These are phyloP conservation scores for Starmera amethionina DNA, from an alignment of 805 yeast species.

Conservation along the genomic window DNA sequence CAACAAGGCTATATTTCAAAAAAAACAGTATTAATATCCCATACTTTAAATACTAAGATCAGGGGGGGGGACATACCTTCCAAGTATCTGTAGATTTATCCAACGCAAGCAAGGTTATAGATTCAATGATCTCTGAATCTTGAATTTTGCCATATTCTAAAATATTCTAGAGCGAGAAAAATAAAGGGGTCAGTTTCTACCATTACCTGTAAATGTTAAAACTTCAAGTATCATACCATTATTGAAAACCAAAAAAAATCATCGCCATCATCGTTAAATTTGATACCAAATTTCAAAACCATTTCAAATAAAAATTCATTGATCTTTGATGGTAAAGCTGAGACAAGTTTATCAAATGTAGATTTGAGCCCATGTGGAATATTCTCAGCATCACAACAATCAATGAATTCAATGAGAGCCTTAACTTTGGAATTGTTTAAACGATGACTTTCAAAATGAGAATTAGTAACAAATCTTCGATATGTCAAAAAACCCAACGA, in stretches of 20 bases:
- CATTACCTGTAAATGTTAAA: too few species aligned
- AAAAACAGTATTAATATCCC: too few species aligned
- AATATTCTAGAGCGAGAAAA: constrained; percentile 1
- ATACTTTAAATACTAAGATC: too few species aligned
- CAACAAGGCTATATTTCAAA: constrained; percentile 2
- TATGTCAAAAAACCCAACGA: too few species aligned
- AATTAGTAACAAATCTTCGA: too few species aligned
- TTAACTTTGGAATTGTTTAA: too few species aligned
- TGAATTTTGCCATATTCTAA: constrained; percentile 11
- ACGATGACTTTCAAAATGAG: too few species aligned
- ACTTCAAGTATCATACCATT: constrained; percentile 6
- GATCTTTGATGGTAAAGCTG: constrained; percentile 5
- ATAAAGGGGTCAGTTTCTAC: background rate
- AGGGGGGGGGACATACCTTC: too few species aligned
- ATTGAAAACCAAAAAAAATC: constrained; percentile 16
- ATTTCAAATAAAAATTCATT: constrained; percentile 11
- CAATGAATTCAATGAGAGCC: background rate
- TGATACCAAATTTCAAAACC: constrained; percentile 14
- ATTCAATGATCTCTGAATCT: constrained; percentile 6
- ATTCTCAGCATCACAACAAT: background rate
- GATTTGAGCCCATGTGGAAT: background rate
- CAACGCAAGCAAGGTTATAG: too few species aligned
- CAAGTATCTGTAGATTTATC: constrained; percentile 9
- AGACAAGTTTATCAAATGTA: constrained; percentile 3
- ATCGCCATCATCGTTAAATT: constrained; percentile 5